These are phyloP conservation scores for Shiraia sp. DNA, from an alignment of 2,329 filamentous ascomycete species.

Conservation along the genomic window DNA sequence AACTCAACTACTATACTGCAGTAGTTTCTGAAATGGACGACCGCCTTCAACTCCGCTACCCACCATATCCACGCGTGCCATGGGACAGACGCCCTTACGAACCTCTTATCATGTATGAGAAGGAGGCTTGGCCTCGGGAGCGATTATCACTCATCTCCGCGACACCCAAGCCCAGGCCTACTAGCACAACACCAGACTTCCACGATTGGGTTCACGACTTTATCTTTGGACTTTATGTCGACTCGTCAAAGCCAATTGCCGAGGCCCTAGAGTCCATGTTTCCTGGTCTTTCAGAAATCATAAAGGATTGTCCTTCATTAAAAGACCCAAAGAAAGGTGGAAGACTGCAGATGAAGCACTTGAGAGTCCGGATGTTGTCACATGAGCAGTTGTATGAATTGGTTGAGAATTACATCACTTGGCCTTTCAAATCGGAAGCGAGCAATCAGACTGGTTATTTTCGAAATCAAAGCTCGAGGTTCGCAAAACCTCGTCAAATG, in stretches of 20 bases:
- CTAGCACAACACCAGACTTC: constrained; percentile 10
- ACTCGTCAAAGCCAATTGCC: constrained; percentile 8
- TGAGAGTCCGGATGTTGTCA: constrained; percentile 37
- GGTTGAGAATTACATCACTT: constrained; percentile 34
- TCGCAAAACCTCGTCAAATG: too few relatives aligned
- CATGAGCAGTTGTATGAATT: constrained; percentile 39
- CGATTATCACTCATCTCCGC: constrained; percentile 67
- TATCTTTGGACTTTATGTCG: constrained; percentile 18
- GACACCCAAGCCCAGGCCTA: constrained; percentile 56
- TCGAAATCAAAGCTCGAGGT: too few relatives aligned
- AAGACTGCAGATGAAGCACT: constrained; percentile 31
- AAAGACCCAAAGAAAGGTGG: constrained; percentile 38
- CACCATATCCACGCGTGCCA: constrained; percentile 23
- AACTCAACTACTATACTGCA: constrained; percentile 5
- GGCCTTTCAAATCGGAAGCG: constrained; percentile 46
- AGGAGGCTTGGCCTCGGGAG: constrained; percentile 70
- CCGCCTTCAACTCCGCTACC: constrained; percentile 26
- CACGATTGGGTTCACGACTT: constrained; percentile 38
- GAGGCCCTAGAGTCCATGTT: constrained; percentile 33
- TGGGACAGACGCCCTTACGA: constrained; percentile 76
- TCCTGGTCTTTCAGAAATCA: constrained; percentile 31
- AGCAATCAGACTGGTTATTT: too few relatives aligned
- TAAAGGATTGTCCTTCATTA: constrained; percentile 30
- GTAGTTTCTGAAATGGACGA: constrained; percentile 29
- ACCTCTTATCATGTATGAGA: constrained; percentile 60